Percentiles rank a stretch among this genome's conserved stretches.
These are phyloP conservation scores for Purpureocillium takamizusanense DNA, from an alignment of 2,329 filamentous ascomycete species.

Conservation along the genomic window DNA sequence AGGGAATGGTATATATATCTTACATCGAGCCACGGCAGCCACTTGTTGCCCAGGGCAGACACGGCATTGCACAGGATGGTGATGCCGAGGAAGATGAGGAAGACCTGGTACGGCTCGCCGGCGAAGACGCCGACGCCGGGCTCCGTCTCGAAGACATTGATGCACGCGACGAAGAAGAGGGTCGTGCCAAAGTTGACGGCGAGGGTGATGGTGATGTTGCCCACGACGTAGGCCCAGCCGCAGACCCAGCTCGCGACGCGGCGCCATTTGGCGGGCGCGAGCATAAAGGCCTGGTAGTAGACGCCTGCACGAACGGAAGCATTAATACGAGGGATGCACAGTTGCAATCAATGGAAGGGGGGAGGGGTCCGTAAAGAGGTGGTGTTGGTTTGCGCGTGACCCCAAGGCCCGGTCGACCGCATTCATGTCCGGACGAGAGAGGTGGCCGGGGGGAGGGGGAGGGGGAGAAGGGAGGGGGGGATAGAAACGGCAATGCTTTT, in stretches of 20 bases:
- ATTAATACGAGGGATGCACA: constrained; percentile 8
- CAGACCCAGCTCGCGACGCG: constrained; percentile 61
- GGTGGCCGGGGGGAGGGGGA: background rate
- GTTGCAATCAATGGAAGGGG: background rate
- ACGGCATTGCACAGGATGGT: constrained; percentile 56
- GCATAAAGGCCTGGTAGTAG: constrained; percentile 73
- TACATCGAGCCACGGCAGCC: constrained; percentile 61
- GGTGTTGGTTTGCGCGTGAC: too few species aligned
- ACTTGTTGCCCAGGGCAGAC: constrained; percentile 58
- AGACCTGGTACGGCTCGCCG: constrained; percentile 53
- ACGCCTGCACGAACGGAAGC: constrained; percentile 31
- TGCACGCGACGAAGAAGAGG: constrained; percentile 47
- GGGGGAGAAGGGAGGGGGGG: background rate
- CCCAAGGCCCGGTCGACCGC: too few species aligned
- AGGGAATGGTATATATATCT: too few species aligned
- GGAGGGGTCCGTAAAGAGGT: too few species aligned
- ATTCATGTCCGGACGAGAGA: background rate
- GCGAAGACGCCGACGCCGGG: constrained; percentile 34
- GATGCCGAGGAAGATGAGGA: constrained; percentile 62
- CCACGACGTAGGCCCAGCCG: constrained; percentile 69
- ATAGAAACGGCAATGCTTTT: too few species aligned
- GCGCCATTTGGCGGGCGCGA: constrained; percentile 52
- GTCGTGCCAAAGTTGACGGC: constrained; percentile 75
- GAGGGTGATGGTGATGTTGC: constrained; percentile 76
- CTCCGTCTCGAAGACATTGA: constrained; percentile 44